Base-by-base conservation (phyloP, 495 filamentous ascomycete species). In the Penicillium antarcticum region DNA sequence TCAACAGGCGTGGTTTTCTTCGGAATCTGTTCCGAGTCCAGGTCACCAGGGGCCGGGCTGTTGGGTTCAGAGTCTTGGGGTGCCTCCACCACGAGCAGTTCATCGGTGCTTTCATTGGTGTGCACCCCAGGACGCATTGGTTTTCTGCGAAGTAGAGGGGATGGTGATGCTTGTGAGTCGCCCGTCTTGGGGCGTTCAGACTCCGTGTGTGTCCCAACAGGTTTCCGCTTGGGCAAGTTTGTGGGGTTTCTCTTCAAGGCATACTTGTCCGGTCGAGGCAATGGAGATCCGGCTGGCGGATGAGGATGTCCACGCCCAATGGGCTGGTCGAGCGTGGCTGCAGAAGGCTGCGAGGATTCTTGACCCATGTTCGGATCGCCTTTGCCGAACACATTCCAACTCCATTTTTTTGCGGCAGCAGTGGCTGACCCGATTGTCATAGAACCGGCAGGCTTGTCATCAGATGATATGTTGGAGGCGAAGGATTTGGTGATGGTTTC, bases 321-420 rank as follows among this genome's bases (percentile, higher is more conserved):
- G 26, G 88, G 86, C 56, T 84, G 79, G 33, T 80, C 75, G 11
- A 82, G 78, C 33, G 83, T 81, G n/a, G 72, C 74, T 53, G 65
- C 70, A 60, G 64, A 68, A 29, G 44, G 24, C 60, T 71, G 73
- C 36, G 65, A 63, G 48, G 60, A 39, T 36, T 67, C 56, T 13
- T 71, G 71, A 12, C 51, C 48, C 5, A 56, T 19, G 60, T 59
- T 66, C 26, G 56, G 43, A 1, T 77, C 72, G 13, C 80, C 76
- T 34, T 84, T 80, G 42, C 82, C 81, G 43, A 92, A 77, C 4
- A 88, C 82, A 57, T 81, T 86, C 74, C 82, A 80, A 14, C 87
- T 82, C 92, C 91, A 97, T 67, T 88, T 90, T 65, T 87, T 92
- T 2, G 91, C 89, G 11, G 81, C 85, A 5, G 87, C 85, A 13